Evolutionary conservation across 768 basidiomycete species (phyloP), one percentile per base, ranked within the genome.

Genomic region (Leucocoprinus sp.): DNA sequence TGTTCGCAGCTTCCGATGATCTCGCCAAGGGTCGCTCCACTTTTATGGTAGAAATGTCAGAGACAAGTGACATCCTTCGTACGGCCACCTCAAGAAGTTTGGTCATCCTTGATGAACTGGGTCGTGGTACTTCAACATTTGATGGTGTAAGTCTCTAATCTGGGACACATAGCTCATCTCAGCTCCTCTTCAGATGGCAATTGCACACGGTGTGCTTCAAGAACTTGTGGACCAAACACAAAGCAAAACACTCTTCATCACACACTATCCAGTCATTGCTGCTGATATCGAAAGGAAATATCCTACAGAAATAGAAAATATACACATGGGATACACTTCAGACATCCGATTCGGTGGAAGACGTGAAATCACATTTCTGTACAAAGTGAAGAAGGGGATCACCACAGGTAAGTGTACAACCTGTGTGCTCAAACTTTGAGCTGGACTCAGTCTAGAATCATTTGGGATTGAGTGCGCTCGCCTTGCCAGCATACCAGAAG

Each of bases 31-130:
- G 92, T 0, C 78, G 89, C 6, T 95, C 92, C 0, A 98, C 88
- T 0, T 96, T 97, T 60, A 96, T 96, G 93, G 89, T 97, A 2
- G 95, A 99, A 63, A 83, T 98, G 72, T 73, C 84, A 4, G 93
- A 97, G 60, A 96, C 93, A 0, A 84, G 82, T 54, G 89, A 96
- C 55, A 93, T 97, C 46, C 64, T 98, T 11, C 74, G 80, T 27
- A 69, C 78, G 3, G 85, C 89, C 0, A 86, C 90, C 0, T 61
- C 71, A 3, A 73, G 72, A 23, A 91, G 87, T 41, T 71, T 98
- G 8, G 86, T 99, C 9, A 84, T 99, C 31, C 70, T 97, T 2
- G 95, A 99, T 56, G 85, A 88, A 57, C 72, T 95, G 8, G 92
- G 92, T 21, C 69, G 91, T 31, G 93, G 95, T 12, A 98, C 93